These are phyloP conservation scores for Butyriboletus loyo DNA, from an alignment of 768 basidiomycete genomes.

Conservation along the genomic window DNA sequence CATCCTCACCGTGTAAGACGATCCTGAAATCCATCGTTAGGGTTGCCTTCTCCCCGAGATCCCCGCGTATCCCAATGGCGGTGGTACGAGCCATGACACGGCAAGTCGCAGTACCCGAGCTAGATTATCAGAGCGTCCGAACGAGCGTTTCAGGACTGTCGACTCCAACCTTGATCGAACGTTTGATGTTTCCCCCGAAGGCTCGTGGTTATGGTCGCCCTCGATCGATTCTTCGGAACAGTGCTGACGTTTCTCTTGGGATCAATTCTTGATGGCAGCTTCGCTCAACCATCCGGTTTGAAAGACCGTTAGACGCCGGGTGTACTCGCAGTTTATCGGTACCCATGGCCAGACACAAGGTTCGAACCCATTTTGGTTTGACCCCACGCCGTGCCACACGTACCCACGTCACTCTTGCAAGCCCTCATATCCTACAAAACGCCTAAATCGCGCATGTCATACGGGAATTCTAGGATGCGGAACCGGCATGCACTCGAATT, in stretches of 20 bases:
- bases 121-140: neutral
- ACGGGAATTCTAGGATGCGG: neutral
- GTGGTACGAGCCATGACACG: neutral
- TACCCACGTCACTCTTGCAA: neutral
- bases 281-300: neutral
- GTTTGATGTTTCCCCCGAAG: neutral
- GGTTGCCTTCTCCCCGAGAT: neutral
- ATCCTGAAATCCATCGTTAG: neutral
- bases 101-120: neutral
- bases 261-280: neutral
- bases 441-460: neutral
- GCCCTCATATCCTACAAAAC: neutral
- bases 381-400: neutral
- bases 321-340: neutral
- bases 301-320: constrained; percentile 2
- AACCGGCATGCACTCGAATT: too few species aligned
- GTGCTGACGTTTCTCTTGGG: neutral
- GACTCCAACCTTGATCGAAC: neutral
- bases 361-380: neutral
- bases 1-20: constrained; percentile 5
- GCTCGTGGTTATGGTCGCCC: neutral
- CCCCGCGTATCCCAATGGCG: neutral
- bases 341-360: neutral
- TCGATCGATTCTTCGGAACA: neutral
- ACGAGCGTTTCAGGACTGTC: neutral